Base-by-base conservation (phyloP, 306 rosid species). In the Quercus berberidifolia region DNA sequence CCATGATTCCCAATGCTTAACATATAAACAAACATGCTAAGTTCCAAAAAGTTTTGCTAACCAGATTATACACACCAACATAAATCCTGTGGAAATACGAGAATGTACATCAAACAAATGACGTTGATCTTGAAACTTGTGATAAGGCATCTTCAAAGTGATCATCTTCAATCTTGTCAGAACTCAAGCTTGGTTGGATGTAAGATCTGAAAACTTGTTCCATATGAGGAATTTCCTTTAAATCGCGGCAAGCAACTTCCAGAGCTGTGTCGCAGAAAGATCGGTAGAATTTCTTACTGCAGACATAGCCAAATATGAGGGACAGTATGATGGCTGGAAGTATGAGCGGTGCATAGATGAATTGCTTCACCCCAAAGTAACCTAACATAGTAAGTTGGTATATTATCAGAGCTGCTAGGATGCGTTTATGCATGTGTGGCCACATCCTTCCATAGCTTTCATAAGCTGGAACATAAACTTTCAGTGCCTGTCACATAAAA, bases 391-490 rank as follows among this genome's bases (percentile, higher is more conserved):
- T 91, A 56, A 93, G 67, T 80, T 96, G 99, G 89, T 81, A 93
- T 19, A 96, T 15, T 33, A 93, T 51, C 79, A 96, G 84, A 74
- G 99, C 12, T 62, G 98, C 98, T 5, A 96, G 69, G 28, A 96
- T 62, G 12, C 98, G 96, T 71, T 71, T 73, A 75, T 72, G 63
- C 31, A 96, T 77, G 92, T 96, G 99, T 0, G 99, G 99, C 99
- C 99, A 96, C 86, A 96, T 83, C 85, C 88, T 96, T 81, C 99
- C 98, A 74, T 96, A 80, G 69, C 96, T 91, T 85, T 93, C 99
- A 62, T 88, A 96, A 1, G 92, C n/a, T 57, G 99, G 98, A 78
- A 92, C 90, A 57, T 93, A 91, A 8, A 96, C 99, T 83, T 91
- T 96, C 68, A 96, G 91, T 43, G 92, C 98, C 99, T 96, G 93